phyloP scores from a whole-genome alignment of 441 rosid genomes.

The Erodium trifolium region DNA sequence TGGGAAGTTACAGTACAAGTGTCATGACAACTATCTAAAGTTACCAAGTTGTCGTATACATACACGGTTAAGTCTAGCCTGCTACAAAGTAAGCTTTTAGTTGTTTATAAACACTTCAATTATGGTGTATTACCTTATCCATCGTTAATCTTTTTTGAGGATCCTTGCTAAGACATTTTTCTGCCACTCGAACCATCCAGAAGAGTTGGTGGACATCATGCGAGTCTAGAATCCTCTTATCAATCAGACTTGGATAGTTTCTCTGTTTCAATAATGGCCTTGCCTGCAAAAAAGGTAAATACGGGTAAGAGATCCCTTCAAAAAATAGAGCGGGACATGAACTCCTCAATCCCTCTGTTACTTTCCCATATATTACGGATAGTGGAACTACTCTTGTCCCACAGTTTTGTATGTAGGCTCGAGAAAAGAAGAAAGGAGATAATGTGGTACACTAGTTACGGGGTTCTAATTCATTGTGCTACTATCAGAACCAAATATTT shows the following conservation, averaged over 20 bases:
- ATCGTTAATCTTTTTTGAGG: constrained; percentile 32
- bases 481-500: too few relatives aligned
- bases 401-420: too few relatives aligned
- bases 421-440: too few relatives aligned
- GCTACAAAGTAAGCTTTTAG: neutral
- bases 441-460: too few relatives aligned
- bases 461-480: too few relatives aligned
- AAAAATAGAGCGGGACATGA: neutral
- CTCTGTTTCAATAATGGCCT: constrained; percentile 28
- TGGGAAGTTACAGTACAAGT: neutral
- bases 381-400: too few relatives aligned
- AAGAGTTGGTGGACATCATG: constrained; percentile 30
- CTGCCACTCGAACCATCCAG: constrained; percentile 27
- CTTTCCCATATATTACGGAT: too few relatives aligned
- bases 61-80: too few relatives aligned
- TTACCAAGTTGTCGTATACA: too few relatives aligned
- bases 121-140: constrained; percentile 23
- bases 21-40: too few relatives aligned
- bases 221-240: constrained; percentile 21
- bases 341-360: too few relatives aligned
- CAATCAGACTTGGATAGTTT: constrained; percentile 24
- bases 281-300: constrained; percentile 24
- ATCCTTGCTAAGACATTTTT: constrained; percentile 26
- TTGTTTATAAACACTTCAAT: neutral
- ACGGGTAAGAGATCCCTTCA: neutral